Base-by-base conservation (phyloP, 1,139 yeast genomes). In the Saccharomycopsis hybrid region DNA sequence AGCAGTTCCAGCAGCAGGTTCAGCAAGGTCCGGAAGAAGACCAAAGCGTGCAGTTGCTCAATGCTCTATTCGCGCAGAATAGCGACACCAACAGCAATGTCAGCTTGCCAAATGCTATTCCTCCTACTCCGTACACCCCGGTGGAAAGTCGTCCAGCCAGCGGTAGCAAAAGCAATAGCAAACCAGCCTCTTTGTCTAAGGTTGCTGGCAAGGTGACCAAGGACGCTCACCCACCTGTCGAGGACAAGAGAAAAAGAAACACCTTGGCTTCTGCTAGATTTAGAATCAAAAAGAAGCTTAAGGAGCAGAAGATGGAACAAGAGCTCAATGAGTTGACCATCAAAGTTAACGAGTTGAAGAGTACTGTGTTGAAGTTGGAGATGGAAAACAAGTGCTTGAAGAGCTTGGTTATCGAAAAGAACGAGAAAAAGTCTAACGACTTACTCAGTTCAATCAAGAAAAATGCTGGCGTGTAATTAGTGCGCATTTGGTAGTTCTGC, bases 211-310 rank as follows among this genome's bases (percentile, higher is more conserved):
- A n/a, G n/a, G n/a, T n/a, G n/a, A n/a, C n/a, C n/a, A n/a, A n/a
- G n/a, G n/a, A n/a, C n/a, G n/a, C n/a, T n/a, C 27, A 41, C n/a
- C 36, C n/a, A 41, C 5, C 7, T 9, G 13, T 13, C 7, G 52
- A 48, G 11, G 78, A 75, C 56, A 77, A 78, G 62, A 69, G 81
- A 58, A 72, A 76, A 61, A 66, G 83, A 58, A 79, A 79, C 61
- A 78, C 85, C 2, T 79, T 81, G 3, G 85, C 85, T 1, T 73
- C 79, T 24, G 85, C 85, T 3, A 63, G 84, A 53, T 80, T 80
- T 62, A 67, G 85, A 58, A 70, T 77, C 54, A 80, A 79, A 66
- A 78, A 78, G 70, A 79, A 78, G 65, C 60, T 73, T 60, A 77
- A 73, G 64, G 83, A 78, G 59, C 75, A 74, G 61, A 79, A 77